Evolutionary conservation across 768 basidiomycete species (phyloP).

Genomic region (Terana coerulea): DNA sequence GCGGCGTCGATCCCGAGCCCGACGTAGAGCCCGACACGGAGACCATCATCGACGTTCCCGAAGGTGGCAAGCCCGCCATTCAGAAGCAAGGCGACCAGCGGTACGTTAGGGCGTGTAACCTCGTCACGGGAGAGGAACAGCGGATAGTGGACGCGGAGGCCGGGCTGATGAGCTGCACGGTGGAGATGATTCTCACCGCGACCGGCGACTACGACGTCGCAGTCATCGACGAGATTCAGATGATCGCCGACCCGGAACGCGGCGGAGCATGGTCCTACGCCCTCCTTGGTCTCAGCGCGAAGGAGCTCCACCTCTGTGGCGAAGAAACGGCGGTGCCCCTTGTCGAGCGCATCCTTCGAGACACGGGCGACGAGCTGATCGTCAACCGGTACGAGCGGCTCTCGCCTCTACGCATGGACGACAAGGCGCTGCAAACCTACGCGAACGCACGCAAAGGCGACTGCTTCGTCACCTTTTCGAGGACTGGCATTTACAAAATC

Average conservation of each 20-base stretch:
- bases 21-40: conserved; percentile 35
- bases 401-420: conserved; percentile 73
- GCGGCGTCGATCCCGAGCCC: conserved; percentile 47
- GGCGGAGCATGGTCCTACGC: conserved; percentile 83
- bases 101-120: conserved; percentile 63
- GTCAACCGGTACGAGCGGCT: conserved; percentile 85
- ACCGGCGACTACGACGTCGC: conserved; percentile 60
- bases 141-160: conserved; percentile 59
- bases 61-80: conserved; percentile 14
- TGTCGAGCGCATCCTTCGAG: conserved; percentile 60
- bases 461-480: conserved; percentile 84
- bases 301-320: conserved; percentile 91
- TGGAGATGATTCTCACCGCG: conserved; percentile 76
- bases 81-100: conserved; percentile 37
- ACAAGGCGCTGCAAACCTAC: conserved; percentile 58
- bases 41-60: conserved; percentile 29
- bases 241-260: conserved; percentile 77
- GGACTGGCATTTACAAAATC: conserved; percentile 69
- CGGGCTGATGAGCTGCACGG: conserved; percentile 74
- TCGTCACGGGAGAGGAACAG: conserved; percentile 90
- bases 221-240: conserved; percentile 96
- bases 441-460: conserved; percentile 72
- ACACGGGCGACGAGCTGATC: conserved; percentile 79
- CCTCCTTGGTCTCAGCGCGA: conserved; percentile 69
- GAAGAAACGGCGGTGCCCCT: conserved; percentile 89